A percentile compares a stretch with the other conserved stretches of the same genome.
phyloP scores from a whole-genome alignment of 163 green algal species.

The Scenedesmus sp. region DNA sequence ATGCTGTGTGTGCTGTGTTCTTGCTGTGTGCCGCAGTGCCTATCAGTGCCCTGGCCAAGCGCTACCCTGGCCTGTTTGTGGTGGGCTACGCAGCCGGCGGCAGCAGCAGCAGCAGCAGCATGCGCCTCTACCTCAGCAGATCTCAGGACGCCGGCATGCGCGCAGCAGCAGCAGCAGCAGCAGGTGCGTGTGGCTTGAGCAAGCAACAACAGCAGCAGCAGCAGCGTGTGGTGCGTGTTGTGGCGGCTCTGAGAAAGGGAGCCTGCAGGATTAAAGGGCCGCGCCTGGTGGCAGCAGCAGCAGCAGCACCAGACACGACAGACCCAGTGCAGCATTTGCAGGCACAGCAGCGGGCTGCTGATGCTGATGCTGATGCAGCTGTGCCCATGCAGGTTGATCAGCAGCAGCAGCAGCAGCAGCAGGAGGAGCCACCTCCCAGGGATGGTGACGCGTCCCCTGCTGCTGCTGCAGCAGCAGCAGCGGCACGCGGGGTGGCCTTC shows the following conservation, averaged over 20 bases:
- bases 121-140: neutral
- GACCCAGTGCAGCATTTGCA: neutral
- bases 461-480: neutral
- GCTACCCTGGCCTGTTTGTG: neutral
- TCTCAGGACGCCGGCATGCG: neutral
- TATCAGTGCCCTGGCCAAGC: neutral
- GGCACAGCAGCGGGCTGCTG: neutral
- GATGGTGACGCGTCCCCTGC: too few relatives aligned
- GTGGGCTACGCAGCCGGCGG: neutral
- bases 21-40: neutral
- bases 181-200: neutral
- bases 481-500: too few relatives aligned
- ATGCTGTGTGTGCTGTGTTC: too few relatives aligned
- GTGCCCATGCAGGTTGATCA: neutral
- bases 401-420: neutral
- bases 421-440: too few relatives aligned
- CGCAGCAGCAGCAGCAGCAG: neutral
- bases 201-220: neutral
- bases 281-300: neutral
- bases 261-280: neutral
- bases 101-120: neutral
- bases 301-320: neutral
- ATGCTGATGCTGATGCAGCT: neutral
- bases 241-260: neutral
- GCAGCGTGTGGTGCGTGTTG: neutral